Percentiles rank a stretch among this genome's conserved stretches.
These are phyloP conservation scores for Alternaria ethzedia DNA, from an alignment of 2,329 filamentous ascomycete species.

Conservation along the genomic window DNA sequence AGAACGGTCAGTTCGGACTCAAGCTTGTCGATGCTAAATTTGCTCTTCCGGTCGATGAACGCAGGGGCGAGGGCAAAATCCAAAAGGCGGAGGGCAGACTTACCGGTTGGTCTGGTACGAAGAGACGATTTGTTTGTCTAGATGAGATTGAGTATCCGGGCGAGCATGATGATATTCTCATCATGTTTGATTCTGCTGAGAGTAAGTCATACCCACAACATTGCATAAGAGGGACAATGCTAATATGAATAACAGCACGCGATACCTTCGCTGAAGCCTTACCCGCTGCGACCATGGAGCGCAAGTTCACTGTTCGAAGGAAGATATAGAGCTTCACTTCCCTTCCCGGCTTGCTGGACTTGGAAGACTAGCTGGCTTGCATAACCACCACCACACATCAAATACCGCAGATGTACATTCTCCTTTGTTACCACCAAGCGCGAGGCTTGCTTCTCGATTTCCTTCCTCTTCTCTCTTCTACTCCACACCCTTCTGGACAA, in stretches of 20 bases:
- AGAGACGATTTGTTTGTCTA: conserved; percentile 79
- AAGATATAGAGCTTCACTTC: conserved; percentile 38
- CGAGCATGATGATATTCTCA: conserved; percentile 89
- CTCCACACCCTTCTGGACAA: background rate
- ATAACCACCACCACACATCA: background rate
- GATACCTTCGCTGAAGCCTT: conserved; percentile 55
- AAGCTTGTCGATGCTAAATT: conserved; percentile 92
- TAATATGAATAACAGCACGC: conserved; percentile 45
- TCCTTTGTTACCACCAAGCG: background rate
- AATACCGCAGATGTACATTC: background rate
- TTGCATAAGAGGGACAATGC: background rate
- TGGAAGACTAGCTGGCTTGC: background rate
- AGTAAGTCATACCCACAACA: conserved; percentile 60
- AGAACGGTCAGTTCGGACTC: conserved; percentile 68
- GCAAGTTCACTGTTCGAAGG: conserved; percentile 53
- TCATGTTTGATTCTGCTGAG: conserved; percentile 80
- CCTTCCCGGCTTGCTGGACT: background rate
- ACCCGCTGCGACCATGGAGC: conserved; percentile 51
- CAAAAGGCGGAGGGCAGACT: conserved; percentile 56
- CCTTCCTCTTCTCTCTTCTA: background rate
- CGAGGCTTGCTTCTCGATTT: background rate
- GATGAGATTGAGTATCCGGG: conserved; percentile 88
- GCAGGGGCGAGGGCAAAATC: conserved; percentile 57
- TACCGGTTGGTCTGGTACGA: conserved; percentile 60
- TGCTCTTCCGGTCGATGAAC: conserved; percentile 69